Conservation (phyloP, 768 basidiomycete genomes). For the Phaffia australis region DNA sequence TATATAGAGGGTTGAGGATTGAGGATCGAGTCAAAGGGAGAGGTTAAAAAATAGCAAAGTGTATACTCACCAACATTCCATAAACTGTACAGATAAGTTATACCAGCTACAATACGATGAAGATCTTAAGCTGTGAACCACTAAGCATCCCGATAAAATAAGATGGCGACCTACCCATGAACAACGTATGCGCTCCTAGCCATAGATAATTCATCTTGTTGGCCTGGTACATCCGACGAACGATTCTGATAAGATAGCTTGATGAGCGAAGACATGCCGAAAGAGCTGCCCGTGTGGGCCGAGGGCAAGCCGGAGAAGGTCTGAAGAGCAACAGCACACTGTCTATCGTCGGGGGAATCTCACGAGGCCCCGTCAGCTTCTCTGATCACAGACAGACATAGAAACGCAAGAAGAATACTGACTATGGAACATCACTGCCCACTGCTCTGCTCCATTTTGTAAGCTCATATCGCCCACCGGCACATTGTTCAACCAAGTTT, state of each 20-base stretch:
- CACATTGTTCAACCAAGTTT: constrained; percentile 36
- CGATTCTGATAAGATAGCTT: constrained; percentile 39
- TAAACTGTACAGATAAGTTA: constrained; percentile 38
- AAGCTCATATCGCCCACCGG: constrained; percentile 37
- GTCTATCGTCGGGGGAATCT: constrained; percentile 28
- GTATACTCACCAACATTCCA: constrained; percentile 33
- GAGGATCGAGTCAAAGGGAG: not conserved
- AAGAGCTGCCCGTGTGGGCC: constrained; percentile 36
- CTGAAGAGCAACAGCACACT: constrained; percentile 38
- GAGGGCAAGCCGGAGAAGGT: constrained; percentile 37
- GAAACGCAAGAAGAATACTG: constrained; percentile 24
- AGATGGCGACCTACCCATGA: not conserved
- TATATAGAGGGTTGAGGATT: constrained; percentile 11
- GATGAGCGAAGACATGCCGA: constrained; percentile 38
- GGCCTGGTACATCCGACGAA: constrained; percentile 37
- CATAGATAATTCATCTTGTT: constrained; percentile 36
- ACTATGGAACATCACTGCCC: constrained; percentile 40
- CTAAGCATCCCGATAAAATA: not conserved
- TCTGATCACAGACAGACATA: not conserved
- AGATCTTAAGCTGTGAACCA: constrained; percentile 36
- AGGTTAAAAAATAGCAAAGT: no score
- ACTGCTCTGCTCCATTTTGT: constrained; percentile 34
- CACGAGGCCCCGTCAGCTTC: not conserved
- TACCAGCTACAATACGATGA: constrained; percentile 26
- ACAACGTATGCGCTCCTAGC: constrained; percentile 20